These are phyloP conservation scores for Talaromyces liani DNA, from an alignment of 495 filamentous ascomycete genomes.

Conservation along the genomic window DNA sequence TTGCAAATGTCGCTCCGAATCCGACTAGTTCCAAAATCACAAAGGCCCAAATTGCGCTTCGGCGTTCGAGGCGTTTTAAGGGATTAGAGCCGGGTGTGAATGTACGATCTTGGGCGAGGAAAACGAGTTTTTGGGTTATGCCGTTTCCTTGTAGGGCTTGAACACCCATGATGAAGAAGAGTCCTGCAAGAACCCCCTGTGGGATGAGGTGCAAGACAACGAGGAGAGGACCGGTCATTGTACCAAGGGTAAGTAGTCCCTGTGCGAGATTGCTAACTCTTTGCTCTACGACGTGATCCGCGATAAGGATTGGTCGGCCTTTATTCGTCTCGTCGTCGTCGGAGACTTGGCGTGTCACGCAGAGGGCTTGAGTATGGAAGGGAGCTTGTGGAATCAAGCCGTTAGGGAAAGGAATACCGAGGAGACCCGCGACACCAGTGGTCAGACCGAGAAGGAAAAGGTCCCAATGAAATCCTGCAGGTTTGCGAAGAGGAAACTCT, in stretches of 20 bases:
- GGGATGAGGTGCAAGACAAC: conserved; percentile 79
- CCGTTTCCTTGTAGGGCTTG: conserved; percentile 77
- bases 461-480: conserved; percentile 95
- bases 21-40: conserved; percentile 69
- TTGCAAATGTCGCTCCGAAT: conserved; percentile 85
- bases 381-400: conserved; percentile 90
- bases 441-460: conserved; percentile 86
- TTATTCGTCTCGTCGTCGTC: conserved; percentile 52
- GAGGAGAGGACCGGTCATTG: conserved; percentile 82
- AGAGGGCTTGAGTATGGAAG: conserved; percentile 82
- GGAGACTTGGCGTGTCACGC: conserved; percentile 58
- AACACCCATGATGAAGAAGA: conserved; percentile 93
- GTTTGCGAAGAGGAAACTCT: conserved; percentile 85
- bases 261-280: conserved; percentile 80
- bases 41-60: conserved; percentile 65
- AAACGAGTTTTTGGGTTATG: conserved; percentile 75
- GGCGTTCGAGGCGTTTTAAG: conserved; percentile 52
- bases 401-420: conserved; percentile 87
- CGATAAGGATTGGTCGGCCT: conserved; percentile 51
- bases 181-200: conserved; percentile 76
- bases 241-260: conserved; percentile 75
- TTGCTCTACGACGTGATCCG: conserved; percentile 81
- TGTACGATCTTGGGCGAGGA: conserved; percentile 57
- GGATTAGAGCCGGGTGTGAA: conserved; percentile 61
- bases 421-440: conserved; percentile 72